These are phyloP conservation scores for Apophysomyces ossiformis DNA, from an alignment of 371 early-diverging fungal genomes.

Conservation along the genomic window DNA sequence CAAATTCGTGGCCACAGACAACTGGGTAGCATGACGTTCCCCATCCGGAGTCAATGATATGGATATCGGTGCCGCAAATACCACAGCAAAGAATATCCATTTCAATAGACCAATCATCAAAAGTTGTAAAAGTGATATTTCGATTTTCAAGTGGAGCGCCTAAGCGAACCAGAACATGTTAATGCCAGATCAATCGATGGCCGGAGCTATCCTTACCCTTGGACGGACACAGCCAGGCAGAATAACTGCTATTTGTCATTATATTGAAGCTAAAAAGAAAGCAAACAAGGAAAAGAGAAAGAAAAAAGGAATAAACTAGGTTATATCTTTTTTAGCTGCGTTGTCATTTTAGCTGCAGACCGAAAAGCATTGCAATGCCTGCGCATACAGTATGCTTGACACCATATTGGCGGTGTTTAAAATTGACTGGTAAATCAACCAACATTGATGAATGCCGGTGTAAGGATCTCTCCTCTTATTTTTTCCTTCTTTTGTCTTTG, in stretches of 20 bases:
- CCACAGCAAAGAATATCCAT: conserved; percentile 66
- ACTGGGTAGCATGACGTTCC: conserved; percentile 61
- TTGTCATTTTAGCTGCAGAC: neutral
- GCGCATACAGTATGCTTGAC: too few relatives aligned
- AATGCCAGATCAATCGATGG: neutral
- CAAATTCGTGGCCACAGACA: conserved; percentile 69
- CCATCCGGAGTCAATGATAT: conserved; percentile 73
- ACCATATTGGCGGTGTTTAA: too few relatives aligned
- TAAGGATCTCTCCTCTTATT: neutral
- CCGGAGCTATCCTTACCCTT: neutral
- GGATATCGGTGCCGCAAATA: conserved; percentile 40
- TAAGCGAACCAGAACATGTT: neutral
- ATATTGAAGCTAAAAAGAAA: neutral
- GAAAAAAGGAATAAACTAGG: neutral
- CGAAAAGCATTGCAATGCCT: neutral
- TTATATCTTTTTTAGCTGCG: neutral
- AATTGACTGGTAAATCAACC: too few relatives aligned
- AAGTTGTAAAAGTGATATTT: conserved; percentile 28
- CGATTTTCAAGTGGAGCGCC: conserved; percentile 24
- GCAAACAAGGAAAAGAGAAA: neutral
- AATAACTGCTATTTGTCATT: neutral
- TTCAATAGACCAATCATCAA: conserved; percentile 58
- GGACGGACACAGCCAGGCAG: neutral
- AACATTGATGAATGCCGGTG: neutral
- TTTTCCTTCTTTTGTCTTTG: neutral